Evolutionary conservation across 2,329 filamentous ascomycete species (phyloP), one percentile per base, ranked within the genome.

Genomic region (Fusarium fracticaudum): DNA sequence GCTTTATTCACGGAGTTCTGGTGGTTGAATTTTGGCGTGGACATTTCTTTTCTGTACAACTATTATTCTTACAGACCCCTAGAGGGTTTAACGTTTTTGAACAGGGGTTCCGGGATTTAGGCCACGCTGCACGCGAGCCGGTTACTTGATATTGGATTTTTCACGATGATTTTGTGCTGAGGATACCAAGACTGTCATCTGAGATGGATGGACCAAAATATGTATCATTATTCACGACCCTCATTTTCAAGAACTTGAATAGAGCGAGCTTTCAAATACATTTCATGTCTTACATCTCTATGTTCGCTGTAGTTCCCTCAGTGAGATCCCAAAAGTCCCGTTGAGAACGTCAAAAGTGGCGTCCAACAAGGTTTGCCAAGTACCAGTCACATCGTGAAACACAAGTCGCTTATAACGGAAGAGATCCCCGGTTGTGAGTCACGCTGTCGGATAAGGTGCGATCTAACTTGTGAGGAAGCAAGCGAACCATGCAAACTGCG

Each of bases 211-310:
- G 64, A 35, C 44, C 58, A 67, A 67, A 67, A 72, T 53, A 47
- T 81, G 77, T 80, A 81, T 71, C 71, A 76, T 47, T 76, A 80
- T 80, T 80, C 78, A 78, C 69, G 60, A 78, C 76, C 66, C 72
- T 80, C 72, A 55, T 72, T 79, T 67, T 50, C 41, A 61, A 40
- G 44, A 64, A 63, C 60, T 67, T 58, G 54, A 71, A 69, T 33
- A 71, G 60, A 60, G 51, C 58, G 47, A 67, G 45, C 51, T 57
- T 70, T 55, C 45, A 67, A 69, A 58, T 47, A 35, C 35, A 55
- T 9, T 61, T 59, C 18, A 54, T 57, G 51, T 35, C 58, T 54
- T 51, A 35, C 35, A 65, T 31, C 29, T 43, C 45, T 35, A 37
- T 47, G n/a, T 29, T 43, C n/a, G 35, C 60, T 58, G 14, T 35